phyloP scores from a whole-genome alignment of 768 basidiomycete species.

The Auriscalpium vulgare region DNA sequence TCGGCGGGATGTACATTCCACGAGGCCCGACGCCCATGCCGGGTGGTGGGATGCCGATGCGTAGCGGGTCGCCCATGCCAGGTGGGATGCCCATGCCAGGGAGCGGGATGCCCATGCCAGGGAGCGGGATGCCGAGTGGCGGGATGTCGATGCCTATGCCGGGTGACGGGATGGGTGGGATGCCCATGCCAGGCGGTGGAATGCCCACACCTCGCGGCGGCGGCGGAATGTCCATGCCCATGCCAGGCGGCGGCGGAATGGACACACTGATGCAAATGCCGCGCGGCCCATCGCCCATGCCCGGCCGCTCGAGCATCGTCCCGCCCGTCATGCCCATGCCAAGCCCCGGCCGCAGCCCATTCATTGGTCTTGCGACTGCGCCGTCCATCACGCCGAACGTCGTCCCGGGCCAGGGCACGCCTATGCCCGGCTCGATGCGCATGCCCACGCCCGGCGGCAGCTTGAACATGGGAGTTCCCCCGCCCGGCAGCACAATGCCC shows the following conservation, averaged over 20 bases:
- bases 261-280: background rate
- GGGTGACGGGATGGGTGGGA: background rate
- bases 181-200: no score
- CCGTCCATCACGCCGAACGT: background rate
- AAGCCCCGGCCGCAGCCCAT: background rate
- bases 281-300: background rate
- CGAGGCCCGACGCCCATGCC: background rate
- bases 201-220: no score
- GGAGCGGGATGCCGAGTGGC: background rate
- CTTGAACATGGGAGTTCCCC: background rate
- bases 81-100: background rate
- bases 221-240: no score
- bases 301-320: background rate
- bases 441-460: constrained; percentile 3
- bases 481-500: background rate
- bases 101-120: background rate
- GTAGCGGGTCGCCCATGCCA: background rate
- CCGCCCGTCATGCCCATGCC: background rate
- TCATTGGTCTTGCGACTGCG: no score
- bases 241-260: no score
- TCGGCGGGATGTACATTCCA: constrained; percentile 6
- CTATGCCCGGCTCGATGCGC: background rate
- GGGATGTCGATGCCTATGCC: constrained; percentile 1
- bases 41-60: background rate
- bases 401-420: constrained; percentile 1